Conservation (phyloP, 495 filamentous ascomycete species). For the Zalerion maritima region DNA sequence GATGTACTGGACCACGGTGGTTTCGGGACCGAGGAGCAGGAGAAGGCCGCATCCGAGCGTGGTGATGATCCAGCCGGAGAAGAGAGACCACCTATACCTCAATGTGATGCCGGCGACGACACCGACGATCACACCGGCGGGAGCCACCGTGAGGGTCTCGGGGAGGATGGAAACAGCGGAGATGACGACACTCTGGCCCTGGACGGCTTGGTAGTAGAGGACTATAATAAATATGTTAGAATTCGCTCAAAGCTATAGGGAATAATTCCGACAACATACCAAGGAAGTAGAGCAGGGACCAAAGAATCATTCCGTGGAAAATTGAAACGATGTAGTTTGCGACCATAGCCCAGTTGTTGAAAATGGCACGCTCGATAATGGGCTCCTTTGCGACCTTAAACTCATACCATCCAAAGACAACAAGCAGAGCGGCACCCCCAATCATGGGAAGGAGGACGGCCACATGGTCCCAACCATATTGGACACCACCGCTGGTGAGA, state of each 20-base stretch:
- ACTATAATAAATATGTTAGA: conserved; percentile 9
- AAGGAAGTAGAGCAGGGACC: conserved; percentile 42
- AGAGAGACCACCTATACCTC: conserved; percentile 35
- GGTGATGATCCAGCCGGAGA: conserved; percentile 34
- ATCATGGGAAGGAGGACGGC: conserved; percentile 38
- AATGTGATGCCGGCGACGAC: conserved; percentile 26
- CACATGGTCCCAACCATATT: conserved; percentile 35
- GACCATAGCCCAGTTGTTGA: conserved; percentile 24
- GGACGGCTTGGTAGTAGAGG: conserved; percentile 49
- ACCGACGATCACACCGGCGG: conserved; percentile 26
- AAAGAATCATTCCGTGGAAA: conserved; percentile 34
- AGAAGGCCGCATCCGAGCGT: conserved; percentile 31
- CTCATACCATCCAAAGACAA: conserved; percentile 34
- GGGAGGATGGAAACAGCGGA: conserved; percentile 46
- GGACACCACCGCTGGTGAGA: conserved; percentile 36
- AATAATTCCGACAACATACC: too few relatives aligned
- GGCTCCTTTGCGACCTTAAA: conserved; percentile 25
- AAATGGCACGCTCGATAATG: conserved; percentile 25
- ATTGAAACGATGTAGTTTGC: conserved; percentile 24
- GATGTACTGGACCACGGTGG: conserved; percentile 32
- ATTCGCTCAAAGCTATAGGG: conserved; percentile 2
- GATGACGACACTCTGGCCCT: conserved; percentile 36
- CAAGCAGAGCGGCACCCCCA: conserved; percentile 28
- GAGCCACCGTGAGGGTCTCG: conserved; percentile 33
- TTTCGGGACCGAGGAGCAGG: conserved; percentile 28